These are phyloP conservation scores for Limnanthes douglasii DNA, from an alignment of 345 rosid species.

Conservation along the genomic window DNA sequence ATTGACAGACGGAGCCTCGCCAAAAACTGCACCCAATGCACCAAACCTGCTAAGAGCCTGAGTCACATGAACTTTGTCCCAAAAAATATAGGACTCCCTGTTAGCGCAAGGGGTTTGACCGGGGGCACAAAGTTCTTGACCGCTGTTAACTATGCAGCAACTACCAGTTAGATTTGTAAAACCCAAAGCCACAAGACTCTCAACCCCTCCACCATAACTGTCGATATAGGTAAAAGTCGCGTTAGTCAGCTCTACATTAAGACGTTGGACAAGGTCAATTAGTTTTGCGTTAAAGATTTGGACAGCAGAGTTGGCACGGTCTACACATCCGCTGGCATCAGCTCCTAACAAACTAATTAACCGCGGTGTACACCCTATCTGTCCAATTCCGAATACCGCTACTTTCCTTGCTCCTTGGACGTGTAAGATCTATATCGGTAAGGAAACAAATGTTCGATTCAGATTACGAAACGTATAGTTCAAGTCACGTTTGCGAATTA, in stretches of 20 bases:
- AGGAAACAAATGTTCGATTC: background rate
- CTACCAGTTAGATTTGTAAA: conserved; percentile 12
- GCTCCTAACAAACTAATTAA: conserved; percentile 5
- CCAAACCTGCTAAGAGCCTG: conserved; percentile 11
- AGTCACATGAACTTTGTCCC: conserved; percentile 44
- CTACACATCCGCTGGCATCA: conserved; percentile 13
- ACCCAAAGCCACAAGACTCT: conserved; percentile 4
- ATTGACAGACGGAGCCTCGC: no score
- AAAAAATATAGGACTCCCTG: conserved; percentile 19
- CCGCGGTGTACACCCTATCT: conserved; percentile 16
- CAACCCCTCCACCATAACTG: background rate
- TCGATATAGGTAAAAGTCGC: conserved; percentile 15
- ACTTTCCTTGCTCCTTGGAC: conserved; percentile 17
- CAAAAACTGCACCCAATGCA: no score
- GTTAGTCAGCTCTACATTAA: conserved; percentile 4
- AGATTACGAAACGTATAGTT: background rate
- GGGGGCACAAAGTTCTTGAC: conserved; percentile 15
- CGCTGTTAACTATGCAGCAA: conserved; percentile 12
- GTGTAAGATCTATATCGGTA: conserved; percentile 9
- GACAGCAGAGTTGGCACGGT: conserved; percentile 14
- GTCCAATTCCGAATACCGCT: conserved; percentile 14
- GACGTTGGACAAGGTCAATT: conserved; percentile 5
- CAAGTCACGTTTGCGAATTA: background rate
- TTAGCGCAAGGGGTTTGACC: conserved; percentile 16
- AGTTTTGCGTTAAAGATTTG: conserved; percentile 12